Evolutionary conservation across 768 basidiomycete genomes (phyloP), one percentile per base, ranked within the genome.

Genomic region (Dendrothele bispora): DNA sequence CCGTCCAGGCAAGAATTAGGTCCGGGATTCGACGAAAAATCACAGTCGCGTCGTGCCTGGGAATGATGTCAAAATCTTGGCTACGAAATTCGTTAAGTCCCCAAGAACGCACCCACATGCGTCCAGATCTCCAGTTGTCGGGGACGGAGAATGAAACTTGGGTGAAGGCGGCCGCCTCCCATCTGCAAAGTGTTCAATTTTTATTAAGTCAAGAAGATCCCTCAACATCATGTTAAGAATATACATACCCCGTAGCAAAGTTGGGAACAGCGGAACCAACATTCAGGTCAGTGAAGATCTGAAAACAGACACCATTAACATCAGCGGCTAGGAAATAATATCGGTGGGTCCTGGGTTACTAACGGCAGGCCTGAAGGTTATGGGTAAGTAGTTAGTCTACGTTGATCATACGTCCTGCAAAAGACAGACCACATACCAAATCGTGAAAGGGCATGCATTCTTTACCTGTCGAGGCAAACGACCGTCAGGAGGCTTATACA

Each of bases 1-100:
- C 86, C 86, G 47, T 74, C 72, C n/a, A 80, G 54, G 54, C 86
- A 88, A 14, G 81, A 80, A 53, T 75, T 81, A 17, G 76, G 80
- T 18, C 75, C 74, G 34, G 73, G 72, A 56, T 75, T 73, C 32
- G 51, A 64, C 45, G 62, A 67, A 57, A 88, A 88, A 62, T 86
- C 67, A 53, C 86, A 88, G 58, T 84, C 63, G 18, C 81, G 78
- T 21, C 84, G 75, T 34, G 65, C 84, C 88, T 85, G 20, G 74
- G 46, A 12, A 20, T 6, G 22, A 24, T 49, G 37, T 8, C 11
- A 43, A 21, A 32, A n/a, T 8, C 24, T n/a, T n/a, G 18, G 7
- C 21, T n/a, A n/a, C n/a, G n/a, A n/a, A n/a, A n/a, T n/a, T n/a
- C n/a, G n/a, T n/a, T n/a, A n/a, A n/a, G n/a, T n/a, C n/a, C n/a